These are phyloP conservation scores for Plantago major DNA, from an alignment of 257 asterid genomes.

Conservation along the genomic window DNA sequence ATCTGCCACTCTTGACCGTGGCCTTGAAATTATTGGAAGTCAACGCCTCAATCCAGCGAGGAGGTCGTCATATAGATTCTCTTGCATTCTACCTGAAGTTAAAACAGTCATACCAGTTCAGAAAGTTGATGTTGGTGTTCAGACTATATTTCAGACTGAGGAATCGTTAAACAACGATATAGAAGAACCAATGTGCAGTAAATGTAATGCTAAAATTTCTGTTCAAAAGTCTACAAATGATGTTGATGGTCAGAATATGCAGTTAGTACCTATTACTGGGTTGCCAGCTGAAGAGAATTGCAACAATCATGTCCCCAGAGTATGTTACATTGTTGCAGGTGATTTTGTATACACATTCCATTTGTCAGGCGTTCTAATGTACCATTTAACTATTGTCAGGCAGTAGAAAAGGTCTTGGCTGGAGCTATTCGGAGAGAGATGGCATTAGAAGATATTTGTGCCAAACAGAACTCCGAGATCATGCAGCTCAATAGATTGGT, in stretches of 20 bases:
- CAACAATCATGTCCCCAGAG: constrained; percentile 77
- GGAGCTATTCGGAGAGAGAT: constrained; percentile 99
- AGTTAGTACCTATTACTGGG: constrained; percentile 69
- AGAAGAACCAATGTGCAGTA: constrained; percentile 43
- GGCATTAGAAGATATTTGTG: constrained; percentile 89
- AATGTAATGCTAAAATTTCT: constrained; percentile 50
- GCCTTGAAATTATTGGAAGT: constrained; percentile 72
- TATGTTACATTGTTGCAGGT: constrained; percentile 33
- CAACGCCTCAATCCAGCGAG: constrained; percentile 67
- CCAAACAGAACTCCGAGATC: constrained; percentile 75
- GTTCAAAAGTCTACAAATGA: constrained; percentile 33
- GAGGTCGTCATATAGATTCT: constrained; percentile 72
- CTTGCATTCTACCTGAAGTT: constrained; percentile 57
- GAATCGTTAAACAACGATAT: constrained; percentile 30
- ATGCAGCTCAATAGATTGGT: constrained; percentile 91
- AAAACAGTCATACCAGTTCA: constrained; percentile 45
- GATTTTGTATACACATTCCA: constrained; percentile 15
- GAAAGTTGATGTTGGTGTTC: constrained; percentile 87
- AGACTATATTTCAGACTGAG: constrained; percentile 43
- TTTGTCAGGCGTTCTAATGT: constrained; percentile 25
- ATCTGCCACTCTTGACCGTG: constrained; percentile 83
- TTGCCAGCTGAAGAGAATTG: constrained; percentile 42
- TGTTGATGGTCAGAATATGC: constrained; percentile 57
- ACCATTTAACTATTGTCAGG: constrained; percentile 46
- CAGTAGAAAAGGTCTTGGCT: constrained; percentile 92